phyloP scores from a whole-genome alignment of 2,329 filamentous ascomycete species.

The Aspergillus uvarum region DNA sequence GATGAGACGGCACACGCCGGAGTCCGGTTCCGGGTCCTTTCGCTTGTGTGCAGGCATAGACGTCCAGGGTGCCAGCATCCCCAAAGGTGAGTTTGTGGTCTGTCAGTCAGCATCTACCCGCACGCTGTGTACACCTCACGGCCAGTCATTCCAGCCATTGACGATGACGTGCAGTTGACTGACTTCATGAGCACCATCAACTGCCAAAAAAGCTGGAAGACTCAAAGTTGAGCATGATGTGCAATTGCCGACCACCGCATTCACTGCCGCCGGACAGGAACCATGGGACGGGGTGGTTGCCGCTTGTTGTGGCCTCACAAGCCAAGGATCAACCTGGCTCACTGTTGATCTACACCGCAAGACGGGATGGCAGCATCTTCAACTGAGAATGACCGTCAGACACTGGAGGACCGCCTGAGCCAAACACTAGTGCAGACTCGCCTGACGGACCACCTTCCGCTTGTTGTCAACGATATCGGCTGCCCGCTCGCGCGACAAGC shows the following conservation, averaged over 20 bases:
- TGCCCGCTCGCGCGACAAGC: constrained; percentile 1
- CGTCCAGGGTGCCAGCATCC: not conserved
- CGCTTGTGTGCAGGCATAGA: not conserved
- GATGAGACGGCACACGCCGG: not conserved
- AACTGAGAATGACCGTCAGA: not conserved
- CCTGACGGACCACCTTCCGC: not conserved
- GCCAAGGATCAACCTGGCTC: not conserved
- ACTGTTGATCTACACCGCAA: not conserved
- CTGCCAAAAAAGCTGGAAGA: not conserved
- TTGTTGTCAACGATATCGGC: not conserved
- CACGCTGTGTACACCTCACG: not conserved
- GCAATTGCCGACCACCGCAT: not conserved
- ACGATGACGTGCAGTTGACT: not conserved
- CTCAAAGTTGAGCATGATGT: not conserved
- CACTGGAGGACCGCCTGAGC: not conserved
- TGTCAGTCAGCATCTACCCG: not conserved
- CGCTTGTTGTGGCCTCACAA: not conserved
- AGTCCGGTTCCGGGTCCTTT: not conserved
- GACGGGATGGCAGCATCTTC: not conserved
- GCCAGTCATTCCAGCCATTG: not conserved
- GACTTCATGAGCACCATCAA: not conserved
- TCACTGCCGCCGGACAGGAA: not conserved
- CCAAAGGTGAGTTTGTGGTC: not conserved
- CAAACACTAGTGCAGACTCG: not conserved
- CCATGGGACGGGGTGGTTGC: not conserved